Conservation (phyloP, 345 rosid genomes). For the Pugionium cornutum region DNA sequence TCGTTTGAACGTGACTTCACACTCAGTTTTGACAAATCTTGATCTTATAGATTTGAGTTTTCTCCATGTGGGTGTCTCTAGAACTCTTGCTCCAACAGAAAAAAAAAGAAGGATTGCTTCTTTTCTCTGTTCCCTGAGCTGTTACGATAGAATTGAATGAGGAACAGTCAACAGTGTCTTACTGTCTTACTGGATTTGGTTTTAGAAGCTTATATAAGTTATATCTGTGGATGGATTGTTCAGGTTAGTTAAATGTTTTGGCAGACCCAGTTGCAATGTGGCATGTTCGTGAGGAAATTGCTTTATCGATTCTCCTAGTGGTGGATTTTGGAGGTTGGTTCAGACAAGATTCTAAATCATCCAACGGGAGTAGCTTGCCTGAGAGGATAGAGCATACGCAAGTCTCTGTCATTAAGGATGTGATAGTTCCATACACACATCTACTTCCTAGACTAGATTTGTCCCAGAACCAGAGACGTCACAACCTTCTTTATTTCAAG, state of each 20-base stretch:
- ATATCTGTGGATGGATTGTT: constrained; percentile 50
- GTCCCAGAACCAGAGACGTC: constrained; percentile 64
- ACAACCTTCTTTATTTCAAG: constrained; percentile 78
- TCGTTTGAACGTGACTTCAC: constrained; percentile 2
- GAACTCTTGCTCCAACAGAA: background rate
- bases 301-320: constrained; percentile 79
- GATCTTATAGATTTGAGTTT: constrained; percentile 6
- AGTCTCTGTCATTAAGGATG: constrained; percentile 94
- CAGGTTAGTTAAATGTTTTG: constrained; percentile 85
- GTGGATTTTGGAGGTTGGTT: constrained; percentile 99
- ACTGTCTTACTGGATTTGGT: constrained; percentile 14
- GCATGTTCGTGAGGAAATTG: constrained; percentile 85
- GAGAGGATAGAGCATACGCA: constrained; percentile 75
- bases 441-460: constrained; percentile 69
- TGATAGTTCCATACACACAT: constrained; percentile 87
- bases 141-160: background rate
- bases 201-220: constrained; percentile 53
- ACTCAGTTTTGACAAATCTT: background rate
- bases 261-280: constrained; percentile 99
- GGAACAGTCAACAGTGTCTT: background rate
- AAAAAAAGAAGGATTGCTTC: background rate
- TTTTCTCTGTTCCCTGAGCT: background rate
- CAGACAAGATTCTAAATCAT: constrained; percentile 73
- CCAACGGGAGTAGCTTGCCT: constrained; percentile 51
- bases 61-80: constrained; percentile 13